Evolutionary conservation across 2,329 filamentous ascomycete species (phyloP).

Genomic region (Alternaria consortialis): DNA sequence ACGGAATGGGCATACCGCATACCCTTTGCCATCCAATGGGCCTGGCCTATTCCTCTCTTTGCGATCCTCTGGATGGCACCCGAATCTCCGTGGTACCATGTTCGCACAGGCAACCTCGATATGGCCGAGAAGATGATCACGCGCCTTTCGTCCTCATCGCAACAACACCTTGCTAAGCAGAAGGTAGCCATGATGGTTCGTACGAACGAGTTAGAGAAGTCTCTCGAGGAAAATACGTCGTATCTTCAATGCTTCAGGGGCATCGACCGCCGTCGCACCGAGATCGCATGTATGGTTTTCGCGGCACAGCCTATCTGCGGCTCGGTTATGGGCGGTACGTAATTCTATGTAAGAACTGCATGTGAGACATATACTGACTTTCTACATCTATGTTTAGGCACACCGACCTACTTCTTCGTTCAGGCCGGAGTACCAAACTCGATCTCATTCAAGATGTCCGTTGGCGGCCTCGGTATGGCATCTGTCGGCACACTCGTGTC

Average conservation of each 20-base stretch:
- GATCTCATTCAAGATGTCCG: constrained; percentile 52
- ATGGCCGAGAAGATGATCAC: constrained; percentile 64
- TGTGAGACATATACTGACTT: background rate
- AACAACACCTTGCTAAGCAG: constrained; percentile 5
- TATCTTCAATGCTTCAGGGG: constrained; percentile 86
- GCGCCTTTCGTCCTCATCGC: constrained; percentile 52
- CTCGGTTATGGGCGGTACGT: constrained; percentile 27
- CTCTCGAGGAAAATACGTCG: constrained; percentile 69
- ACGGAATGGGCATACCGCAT: constrained; percentile 72
- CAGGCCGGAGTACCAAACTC: constrained; percentile 53
- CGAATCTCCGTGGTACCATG: constrained; percentile 71
- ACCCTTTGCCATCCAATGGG: constrained; percentile 73
- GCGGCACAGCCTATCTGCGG: constrained; percentile 50
- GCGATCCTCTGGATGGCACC: constrained; percentile 18
- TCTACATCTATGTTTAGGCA: background rate
- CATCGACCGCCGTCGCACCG: constrained; percentile 70
- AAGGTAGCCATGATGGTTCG: constrained; percentile 85
- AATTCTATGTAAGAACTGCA: background rate
- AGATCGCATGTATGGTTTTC: constrained; percentile 66
- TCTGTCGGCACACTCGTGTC: constrained; percentile 73
- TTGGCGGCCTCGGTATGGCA: constrained; percentile 65
- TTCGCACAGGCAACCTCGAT: constrained; percentile 67
- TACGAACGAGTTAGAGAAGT: constrained; percentile 78
- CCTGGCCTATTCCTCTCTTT: constrained; percentile 63
- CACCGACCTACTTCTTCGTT: constrained; percentile 55